Base-by-base conservation (phyloP, 2,329 filamentous ascomycete genomes). In the Monosporascus sp. region DNA sequence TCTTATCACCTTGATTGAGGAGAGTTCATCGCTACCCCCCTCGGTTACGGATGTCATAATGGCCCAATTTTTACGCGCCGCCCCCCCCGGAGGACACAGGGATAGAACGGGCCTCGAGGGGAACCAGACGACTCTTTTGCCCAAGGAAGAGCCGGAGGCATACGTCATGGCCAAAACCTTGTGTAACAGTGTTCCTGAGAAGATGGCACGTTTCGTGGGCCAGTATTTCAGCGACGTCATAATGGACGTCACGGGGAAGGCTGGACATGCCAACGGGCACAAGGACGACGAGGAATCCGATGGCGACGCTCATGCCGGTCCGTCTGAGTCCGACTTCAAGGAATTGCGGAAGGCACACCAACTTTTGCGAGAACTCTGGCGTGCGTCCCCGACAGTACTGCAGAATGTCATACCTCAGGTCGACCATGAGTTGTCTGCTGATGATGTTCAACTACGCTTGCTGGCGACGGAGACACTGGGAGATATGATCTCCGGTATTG, bases 181-280 rank as follows among this genome's bases (percentile, higher is more conserved):
- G 45, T 99, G 94, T 75, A 94, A 91, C 64, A 82, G 82, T 18
- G 95, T 87, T 61, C 85, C 89, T 1, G 93, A 97, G 62, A 95
- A 95, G 71, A 97, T 99, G 93, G 87, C 91, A 1, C 87, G 91
- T 57, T 91, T 95, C 61, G 87, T 97, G 52, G 93, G 91, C 60
- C 91, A 96, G 65, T 99, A 97, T 70, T 99, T 99, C 69, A 96
- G 91, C 71, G 91, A 96, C 53, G 91, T 97, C 50, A 95, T 99
- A 54, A 85, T 97, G 57, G 91, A 97, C 66, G 89, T 91, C 3
- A 91, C 86, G 38, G 82, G 76, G 14, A 78, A 82, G 46, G 76
- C 75, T 20, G 74, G 75, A 9, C 77, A 80, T 60, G 59, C 75
- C 51, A 86, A 84, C 58, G 82, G 81, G 5, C 75, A 78, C 52